Evolutionary conservation across 2,329 filamentous ascomycete species (phyloP).

Genomic region (Mycosphaerella sp.): DNA sequence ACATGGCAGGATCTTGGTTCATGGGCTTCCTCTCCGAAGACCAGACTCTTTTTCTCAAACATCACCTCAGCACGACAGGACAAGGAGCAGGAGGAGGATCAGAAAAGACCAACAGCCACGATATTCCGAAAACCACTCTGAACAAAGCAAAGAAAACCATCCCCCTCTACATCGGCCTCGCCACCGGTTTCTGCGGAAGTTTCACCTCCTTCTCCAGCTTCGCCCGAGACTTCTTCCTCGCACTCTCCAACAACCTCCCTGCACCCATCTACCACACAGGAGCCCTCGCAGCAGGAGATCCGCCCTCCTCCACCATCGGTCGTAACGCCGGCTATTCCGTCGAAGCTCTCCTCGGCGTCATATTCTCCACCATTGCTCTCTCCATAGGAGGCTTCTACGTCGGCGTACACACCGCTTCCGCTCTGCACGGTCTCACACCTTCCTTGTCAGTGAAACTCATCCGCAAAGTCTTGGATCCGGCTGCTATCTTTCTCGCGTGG

Average conservation of each 20-base stretch:
- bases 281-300: constrained; percentile 18
- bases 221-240: constrained; percentile 71
- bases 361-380: constrained; percentile 65
- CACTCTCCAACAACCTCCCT: constrained; percentile 66
- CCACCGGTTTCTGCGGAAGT: constrained; percentile 82
- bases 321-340: constrained; percentile 74
- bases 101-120: constrained; percentile 6
- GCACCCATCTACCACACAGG: constrained; percentile 43
- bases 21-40: constrained; percentile 86
- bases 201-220: constrained; percentile 89
- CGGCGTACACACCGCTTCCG: constrained; percentile 69
- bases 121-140: constrained; percentile 17
- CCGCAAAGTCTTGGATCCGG: constrained; percentile 58
- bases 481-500: constrained; percentile 58
- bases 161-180: constrained; percentile 78
- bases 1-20: constrained; percentile 71
- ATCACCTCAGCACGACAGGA: constrained; percentile 36
- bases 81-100: constrained; percentile 34
- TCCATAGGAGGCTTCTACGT: constrained; percentile 63
- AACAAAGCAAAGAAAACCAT: constrained; percentile 70
- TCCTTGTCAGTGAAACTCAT: constrained; percentile 53
- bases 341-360: constrained; percentile 69
- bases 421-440: constrained; percentile 53
- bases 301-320: constrained; percentile 31
- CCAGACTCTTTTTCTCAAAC: constrained; percentile 62